Percentiles rank a stretch among this genome's conserved stretches.
Conservation (phyloP, 208 protist genomes). For the Trypanosoma rangeli region DNA sequence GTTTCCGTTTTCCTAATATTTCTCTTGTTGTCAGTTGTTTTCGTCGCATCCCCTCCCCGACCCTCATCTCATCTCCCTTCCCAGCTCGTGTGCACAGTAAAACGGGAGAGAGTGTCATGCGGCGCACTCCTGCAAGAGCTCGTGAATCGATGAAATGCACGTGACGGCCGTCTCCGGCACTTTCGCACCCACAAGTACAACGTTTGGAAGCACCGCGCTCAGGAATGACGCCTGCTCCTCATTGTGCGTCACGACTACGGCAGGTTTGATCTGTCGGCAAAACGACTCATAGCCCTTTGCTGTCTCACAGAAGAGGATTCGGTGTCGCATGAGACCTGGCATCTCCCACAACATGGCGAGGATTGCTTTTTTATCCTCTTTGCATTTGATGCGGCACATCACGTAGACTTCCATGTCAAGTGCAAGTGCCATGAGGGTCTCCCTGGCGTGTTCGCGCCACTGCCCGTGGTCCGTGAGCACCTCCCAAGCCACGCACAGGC, state of each 20-base stretch:
- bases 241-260: slow-evolving; percentile 65
- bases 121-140: background rate
- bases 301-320: slow-evolving; percentile 83
- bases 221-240: slow-evolving; percentile 51
- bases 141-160: slow-evolving; percentile 16
- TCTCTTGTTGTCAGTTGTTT: background rate
- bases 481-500: slow-evolving; percentile 76
- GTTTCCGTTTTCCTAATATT: background rate
- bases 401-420: slow-evolving; percentile 68
- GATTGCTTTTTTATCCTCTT: slow-evolving; percentile 50
- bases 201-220: slow-evolving; percentile 60
- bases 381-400: slow-evolving; percentile 64
- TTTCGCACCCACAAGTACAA: slow-evolving; percentile 51
- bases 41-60: background rate
- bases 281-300: slow-evolving; percentile 85
- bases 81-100: too few relatives aligned
- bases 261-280: slow-evolving; percentile 75
- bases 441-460: slow-evolving; percentile 52
- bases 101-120: background rate
- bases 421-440: slow-evolving; percentile 43
- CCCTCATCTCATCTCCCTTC: background rate
- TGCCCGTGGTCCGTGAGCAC: slow-evolving; percentile 44
- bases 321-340: slow-evolving; percentile 58
- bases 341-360: slow-evolving; percentile 43
- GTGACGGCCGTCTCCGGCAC: slow-evolving; percentile 36